A percentile compares a stretch with the other conserved stretches of the same genome.
These are phyloP conservation scores for Schizosaccharomyces versatilis DNA, from an alignment of 1,139 yeast genomes.

Conservation along the genomic window DNA sequence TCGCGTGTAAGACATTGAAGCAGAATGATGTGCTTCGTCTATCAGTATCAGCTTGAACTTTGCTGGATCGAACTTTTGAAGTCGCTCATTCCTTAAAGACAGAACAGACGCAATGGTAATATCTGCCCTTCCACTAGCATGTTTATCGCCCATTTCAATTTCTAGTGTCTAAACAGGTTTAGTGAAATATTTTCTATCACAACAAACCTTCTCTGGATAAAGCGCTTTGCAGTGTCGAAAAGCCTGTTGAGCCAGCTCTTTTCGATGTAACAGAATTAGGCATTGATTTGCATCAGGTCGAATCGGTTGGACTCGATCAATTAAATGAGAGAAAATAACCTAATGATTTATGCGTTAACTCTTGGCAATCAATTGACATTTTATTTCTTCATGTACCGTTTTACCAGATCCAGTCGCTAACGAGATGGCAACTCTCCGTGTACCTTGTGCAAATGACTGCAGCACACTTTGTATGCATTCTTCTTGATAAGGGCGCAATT, in stretches of 20 bases:
- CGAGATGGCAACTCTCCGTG: slow-evolving; percentile 51
- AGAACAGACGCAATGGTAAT: slow-evolving; percentile 63
- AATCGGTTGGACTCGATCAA: slow-evolving; percentile 27
- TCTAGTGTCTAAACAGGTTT: slow-evolving; percentile 23
- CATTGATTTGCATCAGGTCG: slow-evolving; percentile 27
- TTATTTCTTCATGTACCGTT: slow-evolving; percentile 27
- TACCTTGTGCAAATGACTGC: slow-evolving; percentile 27
- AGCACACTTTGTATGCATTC: slow-evolving; percentile 43
- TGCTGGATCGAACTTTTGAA: slow-evolving; percentile 32
- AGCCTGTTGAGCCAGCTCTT: slow-evolving; percentile 60
- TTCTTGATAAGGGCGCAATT: slow-evolving; percentile 42
- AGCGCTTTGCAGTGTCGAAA: slow-evolving; percentile 26
- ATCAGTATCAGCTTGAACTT: slow-evolving; percentile 52
- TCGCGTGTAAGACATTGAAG: slow-evolving; percentile 42
- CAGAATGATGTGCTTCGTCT: slow-evolving; percentile 90
- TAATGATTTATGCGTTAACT: background rate
- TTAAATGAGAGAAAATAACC: slow-evolving; percentile 40
- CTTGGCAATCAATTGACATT: background rate
- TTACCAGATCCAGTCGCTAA: slow-evolving; percentile 93
- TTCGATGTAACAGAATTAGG: slow-evolving; percentile 58
- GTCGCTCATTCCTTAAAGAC: slow-evolving; percentile 30
- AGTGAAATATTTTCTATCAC: background rate
- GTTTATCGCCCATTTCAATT: slow-evolving; percentile 46
- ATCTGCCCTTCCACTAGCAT: slow-evolving; percentile 28
- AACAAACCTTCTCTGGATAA: slow-evolving; percentile 25